phyloP scores from a whole-genome alignment of 495 filamentous ascomycete genomes.

The Neurospora sp. region DNA sequence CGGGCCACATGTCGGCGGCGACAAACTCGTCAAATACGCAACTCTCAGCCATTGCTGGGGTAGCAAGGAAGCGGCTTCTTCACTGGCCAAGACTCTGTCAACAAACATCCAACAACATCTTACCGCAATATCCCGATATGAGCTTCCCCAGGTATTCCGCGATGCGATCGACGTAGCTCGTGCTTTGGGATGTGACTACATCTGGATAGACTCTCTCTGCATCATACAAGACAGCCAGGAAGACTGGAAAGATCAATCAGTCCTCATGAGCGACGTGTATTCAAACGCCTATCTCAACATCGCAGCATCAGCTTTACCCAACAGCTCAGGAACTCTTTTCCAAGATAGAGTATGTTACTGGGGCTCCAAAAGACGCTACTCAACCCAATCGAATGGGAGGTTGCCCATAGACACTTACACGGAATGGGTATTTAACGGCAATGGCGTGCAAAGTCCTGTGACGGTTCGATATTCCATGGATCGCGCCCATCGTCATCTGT shows the following conservation, averaged over 20 bases:
- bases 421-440: not conserved
- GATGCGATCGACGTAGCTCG: not conserved
- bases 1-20: not conserved
- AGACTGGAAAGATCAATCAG: not conserved
- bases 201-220: not conserved
- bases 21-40: not conserved
- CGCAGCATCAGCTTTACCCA: not conserved
- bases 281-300: conserved; percentile 2
- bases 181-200: not conserved
- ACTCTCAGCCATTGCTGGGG: conserved; percentile 4
- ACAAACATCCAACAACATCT: not conserved
- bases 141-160: not conserved
- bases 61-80: not conserved
- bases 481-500: not conserved
- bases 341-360: not conserved
- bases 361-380: not conserved
- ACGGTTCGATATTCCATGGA: not conserved
- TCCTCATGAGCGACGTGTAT: not conserved
- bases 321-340: not conserved
- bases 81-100: not conserved
- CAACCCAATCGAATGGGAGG: not conserved
- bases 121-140: not conserved
- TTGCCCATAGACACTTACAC: not conserved
- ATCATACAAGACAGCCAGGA: not conserved
- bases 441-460: not conserved